Conservation (phyloP, 148 eudicot genomes). For the Rheum nobile region DNA sequence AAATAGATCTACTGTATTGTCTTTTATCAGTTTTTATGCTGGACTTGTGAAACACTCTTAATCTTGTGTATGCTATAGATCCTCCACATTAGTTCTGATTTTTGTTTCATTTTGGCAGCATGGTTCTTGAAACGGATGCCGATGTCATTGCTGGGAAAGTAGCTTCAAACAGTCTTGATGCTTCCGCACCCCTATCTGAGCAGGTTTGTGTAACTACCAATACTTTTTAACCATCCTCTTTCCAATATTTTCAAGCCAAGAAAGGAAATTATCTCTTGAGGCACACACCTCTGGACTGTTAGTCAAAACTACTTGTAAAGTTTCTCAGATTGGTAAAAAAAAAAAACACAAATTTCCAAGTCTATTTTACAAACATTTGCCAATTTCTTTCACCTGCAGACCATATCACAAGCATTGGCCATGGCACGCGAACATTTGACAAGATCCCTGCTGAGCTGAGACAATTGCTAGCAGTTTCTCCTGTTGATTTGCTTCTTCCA, state of each 20-base stretch:
- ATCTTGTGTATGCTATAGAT: background rate
- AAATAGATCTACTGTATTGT: background rate
- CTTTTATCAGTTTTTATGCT: background rate
- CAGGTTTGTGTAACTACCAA: constrained; percentile 35
- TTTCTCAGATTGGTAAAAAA: background rate
- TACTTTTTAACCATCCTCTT: background rate
- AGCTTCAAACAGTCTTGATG: constrained; percentile 59
- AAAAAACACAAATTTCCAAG: background rate
- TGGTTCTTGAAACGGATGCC: constrained; percentile 93
- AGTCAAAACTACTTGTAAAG: background rate
- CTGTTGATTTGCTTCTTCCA: constrained; percentile 1
- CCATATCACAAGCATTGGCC: constrained; percentile 46
- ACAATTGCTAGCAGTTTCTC: background rate
- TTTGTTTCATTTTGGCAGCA: constrained; percentile 30
- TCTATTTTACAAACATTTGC: background rate
- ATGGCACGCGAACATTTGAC: constrained; percentile 45
- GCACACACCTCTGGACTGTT: background rate
- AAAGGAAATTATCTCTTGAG: background rate
- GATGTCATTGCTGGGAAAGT: constrained; percentile 85
- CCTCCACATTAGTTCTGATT: background rate
- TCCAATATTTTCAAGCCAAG: background rate
- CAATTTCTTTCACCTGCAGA: constrained; percentile 9
- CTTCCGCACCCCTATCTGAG: constrained; percentile 84
- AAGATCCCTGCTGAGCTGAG: constrained; percentile 35
- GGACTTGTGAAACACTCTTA: background rate